These are phyloP conservation scores for Salix udensis DNA, from an alignment of 345 rosid genomes.

Conservation along the genomic window DNA sequence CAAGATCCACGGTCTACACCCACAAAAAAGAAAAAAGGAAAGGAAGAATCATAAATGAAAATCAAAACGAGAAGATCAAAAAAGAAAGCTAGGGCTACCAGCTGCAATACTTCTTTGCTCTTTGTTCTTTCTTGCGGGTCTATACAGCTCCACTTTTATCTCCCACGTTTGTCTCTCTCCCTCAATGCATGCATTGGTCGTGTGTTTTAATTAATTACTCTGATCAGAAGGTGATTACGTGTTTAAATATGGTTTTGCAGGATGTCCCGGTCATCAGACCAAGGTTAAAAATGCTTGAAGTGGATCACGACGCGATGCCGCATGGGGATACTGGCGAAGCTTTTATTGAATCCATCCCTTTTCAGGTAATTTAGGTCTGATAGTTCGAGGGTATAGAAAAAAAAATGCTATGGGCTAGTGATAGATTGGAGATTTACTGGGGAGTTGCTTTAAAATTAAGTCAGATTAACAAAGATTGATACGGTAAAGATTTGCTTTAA, in stretches of 20 bases:
- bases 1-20: neutral
- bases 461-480: neutral
- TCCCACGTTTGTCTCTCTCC: constrained; percentile 35
- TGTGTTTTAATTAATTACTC: neutral
- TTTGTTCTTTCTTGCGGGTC: constrained; percentile 63
- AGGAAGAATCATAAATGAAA: constrained; percentile 41
- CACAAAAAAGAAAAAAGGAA: neutral
- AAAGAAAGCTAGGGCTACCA: constrained; percentile 49
- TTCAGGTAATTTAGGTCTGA: constrained; percentile 46
- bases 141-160: constrained; percentile 50
- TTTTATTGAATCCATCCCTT: constrained; percentile 55
- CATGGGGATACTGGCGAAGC: constrained; percentile 65
- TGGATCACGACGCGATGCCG: constrained; percentile 36
- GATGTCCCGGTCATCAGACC: constrained; percentile 53
- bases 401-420: neutral
- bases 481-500: neutral
- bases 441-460: neutral
- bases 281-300: constrained; percentile 50
- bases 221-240: neutral
- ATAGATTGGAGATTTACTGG: neutral
- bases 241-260: constrained; percentile 29
- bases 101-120: constrained; percentile 39
- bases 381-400: neutral
- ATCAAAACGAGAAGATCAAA: constrained; percentile 51
- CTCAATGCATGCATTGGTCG: neutral